Evolutionary conservation across 139 green algal genomes (phyloP), one percentile per base, ranked within the genome.

Genomic region (Astrephomene gubernaculifera): DNA sequence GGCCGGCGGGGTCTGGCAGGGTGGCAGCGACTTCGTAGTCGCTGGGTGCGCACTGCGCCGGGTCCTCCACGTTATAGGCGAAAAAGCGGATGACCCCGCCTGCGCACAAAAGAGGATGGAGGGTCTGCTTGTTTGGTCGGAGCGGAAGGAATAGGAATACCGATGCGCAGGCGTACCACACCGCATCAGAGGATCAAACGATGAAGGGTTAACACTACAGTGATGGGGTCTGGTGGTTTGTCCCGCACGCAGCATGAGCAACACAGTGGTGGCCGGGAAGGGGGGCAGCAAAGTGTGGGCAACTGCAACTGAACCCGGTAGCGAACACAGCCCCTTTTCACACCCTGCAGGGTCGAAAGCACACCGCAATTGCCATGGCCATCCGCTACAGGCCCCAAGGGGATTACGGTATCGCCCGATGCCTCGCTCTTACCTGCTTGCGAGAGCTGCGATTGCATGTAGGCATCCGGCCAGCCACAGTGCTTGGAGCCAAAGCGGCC

Each of bases 381-480:
- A n/a, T 4, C 5, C 54, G 10, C 17, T 38, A 19, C 38, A 35
- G 25, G 22, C 19, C 33, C 68, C n/a, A n/a, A n/a, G n/a, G n/a
- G n/a, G n/a, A n/a, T n/a, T n/a, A n/a, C n/a, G n/a, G n/a, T n/a
- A n/a, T n/a, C n/a, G 29, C 61, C 27, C 4, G 5, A 68, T 5
- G 22, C 43, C 67, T 52, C 67, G 33, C 10, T 52, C 69, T 41
- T 39, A 57, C 69, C 69, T 35, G 38, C 38, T 1, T 43, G 9
- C 22, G 24, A 22, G 24, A 71, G 75, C 60, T 71, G 35, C 12
- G 36, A 4, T 24, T 72, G 31, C 76, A 72, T 63, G 41, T 73
- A 83, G 60, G 60, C 76, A 41, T 83, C n/a, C 14, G 76, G 76
- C 76, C 76, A 83, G 43, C 41, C 60, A 39, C 60, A 83, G 38